phyloP scores from a whole-genome alignment of 257 asterid genomes.

The Perilla frutescens region DNA sequence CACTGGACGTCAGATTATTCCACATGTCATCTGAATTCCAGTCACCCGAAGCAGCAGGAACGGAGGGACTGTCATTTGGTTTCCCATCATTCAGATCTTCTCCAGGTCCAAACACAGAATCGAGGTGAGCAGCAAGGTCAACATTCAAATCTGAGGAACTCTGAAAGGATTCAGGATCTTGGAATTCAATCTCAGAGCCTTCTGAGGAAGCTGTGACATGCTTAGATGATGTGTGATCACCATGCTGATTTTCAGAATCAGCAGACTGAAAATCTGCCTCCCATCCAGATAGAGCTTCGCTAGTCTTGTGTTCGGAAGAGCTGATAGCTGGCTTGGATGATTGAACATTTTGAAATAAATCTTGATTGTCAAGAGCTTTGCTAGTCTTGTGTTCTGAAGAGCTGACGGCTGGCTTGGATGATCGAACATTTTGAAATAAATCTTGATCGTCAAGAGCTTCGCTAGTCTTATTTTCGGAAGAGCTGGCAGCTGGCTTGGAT shows the following conservation, averaged over 20 bases:
- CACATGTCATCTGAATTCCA: conserved; percentile 61
- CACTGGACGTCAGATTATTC: conserved; percentile 49
- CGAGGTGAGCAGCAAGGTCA: conserved; percentile 68
- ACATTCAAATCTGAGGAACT: conserved; percentile 37
- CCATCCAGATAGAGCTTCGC: conserved; percentile 68
- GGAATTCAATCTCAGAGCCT: conserved; percentile 36
- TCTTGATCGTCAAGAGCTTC: conserved; percentile 38
- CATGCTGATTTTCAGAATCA: conserved; percentile 45
- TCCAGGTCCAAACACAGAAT: conserved; percentile 63
- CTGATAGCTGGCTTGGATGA: conserved; percentile 49
- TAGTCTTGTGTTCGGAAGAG: conserved; percentile 39
- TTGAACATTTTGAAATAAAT: conserved; percentile 57
- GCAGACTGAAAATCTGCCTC: conserved; percentile 80
- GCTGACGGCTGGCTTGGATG: conserved; percentile 49
- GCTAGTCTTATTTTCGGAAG: conserved; percentile 37
- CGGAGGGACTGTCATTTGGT: conserved; percentile 41
- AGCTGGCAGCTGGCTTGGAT: conserved; percentile 48
- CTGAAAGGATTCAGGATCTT: conserved; percentile 38
- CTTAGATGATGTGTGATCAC: conserved; percentile 43
- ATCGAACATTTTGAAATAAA: conserved; percentile 55
- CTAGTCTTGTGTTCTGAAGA: conserved; percentile 38
- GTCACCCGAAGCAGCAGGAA: conserved; percentile 52
- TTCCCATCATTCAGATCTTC: conserved; percentile 43
- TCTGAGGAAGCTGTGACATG: conserved; percentile 23
- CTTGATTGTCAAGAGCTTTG: conserved; percentile 39